Base-by-base conservation (phyloP, 257 asterid species). In the Echites panduratus region DNA sequence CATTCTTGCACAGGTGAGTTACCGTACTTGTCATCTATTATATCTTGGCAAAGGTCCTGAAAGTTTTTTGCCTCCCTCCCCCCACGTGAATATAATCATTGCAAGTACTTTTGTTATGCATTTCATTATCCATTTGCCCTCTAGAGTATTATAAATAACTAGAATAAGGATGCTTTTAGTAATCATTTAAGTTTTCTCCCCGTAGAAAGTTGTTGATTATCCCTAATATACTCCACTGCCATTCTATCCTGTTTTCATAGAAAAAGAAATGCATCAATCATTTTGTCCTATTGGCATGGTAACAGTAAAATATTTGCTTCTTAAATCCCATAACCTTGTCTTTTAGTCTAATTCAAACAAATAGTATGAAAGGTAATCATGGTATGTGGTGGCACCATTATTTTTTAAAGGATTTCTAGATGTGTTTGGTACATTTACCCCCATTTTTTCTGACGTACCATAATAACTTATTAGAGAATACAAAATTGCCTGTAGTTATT, bases 1-100 rank as follows among this genome's bases (percentile, higher is more conserved):
- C 79, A 87, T 95, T 73, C 97, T 92, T 74, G 99, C 99, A 75
- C 99, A 95, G 97, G 99, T 86, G 73, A 82, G 83, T 77, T 67
- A 26, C 71, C 44, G 72, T 62, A 3, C 20, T 38, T 16, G 24
- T 16, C 24, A 29, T 38, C 68, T 62, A 64, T 47, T 19, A 0
- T 63, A 47, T 38, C 69, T 35, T 64, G 29, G 40, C 48, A 17
- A 19, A 1, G 27, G 38, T 64, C 44, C 26, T 64, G 69, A 64
- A 62, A 63, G 26, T 32, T 62, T 35, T 32, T n/a, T 27, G 38
- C 61, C 8, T 19, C 32, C 2, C 19, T 19, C 2, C 38, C 4
- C 17, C n/a, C n/a, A n/a, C n/a, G n/a, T 35, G 68, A 6, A 27
- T 35, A 17, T 63, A 6, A 7, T 35, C 24, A 29, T 19, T 63